These are phyloP conservation scores for Apophysomyces ossiformis DNA, from an alignment of 371 early-diverging fungal genomes.

Conservation along the genomic window DNA sequence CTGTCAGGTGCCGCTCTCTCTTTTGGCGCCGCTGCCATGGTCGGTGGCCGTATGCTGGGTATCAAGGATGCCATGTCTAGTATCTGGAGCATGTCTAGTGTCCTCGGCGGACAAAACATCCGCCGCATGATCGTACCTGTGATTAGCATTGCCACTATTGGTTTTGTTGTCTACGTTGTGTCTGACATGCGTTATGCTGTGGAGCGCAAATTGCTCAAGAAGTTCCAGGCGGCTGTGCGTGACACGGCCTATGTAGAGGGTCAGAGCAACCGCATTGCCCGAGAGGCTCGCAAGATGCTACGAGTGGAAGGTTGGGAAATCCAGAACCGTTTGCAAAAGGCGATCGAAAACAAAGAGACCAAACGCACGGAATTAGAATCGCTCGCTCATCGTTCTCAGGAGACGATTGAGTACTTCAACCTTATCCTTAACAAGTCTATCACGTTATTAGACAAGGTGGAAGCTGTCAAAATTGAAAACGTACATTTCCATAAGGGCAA, in stretches of 20 bases:
- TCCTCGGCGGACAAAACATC: constrained; percentile 40
- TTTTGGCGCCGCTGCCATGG: constrained; percentile 47
- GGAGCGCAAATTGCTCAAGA: constrained; percentile 78
- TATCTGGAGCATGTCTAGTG: constrained; percentile 45
- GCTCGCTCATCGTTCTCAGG: constrained; percentile 61
- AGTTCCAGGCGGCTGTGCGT: constrained; percentile 72
- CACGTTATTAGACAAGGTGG: constrained; percentile 46
- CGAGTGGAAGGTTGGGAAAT: constrained; percentile 87
- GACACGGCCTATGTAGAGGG: constrained; percentile 68
- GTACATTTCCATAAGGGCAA: background rate
- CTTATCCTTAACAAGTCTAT: constrained; percentile 55
- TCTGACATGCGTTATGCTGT: constrained; percentile 85
- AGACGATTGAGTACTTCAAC: constrained; percentile 71
- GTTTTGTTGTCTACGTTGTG: constrained; percentile 77
- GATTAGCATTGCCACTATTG: constrained; percentile 66
- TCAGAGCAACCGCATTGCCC: constrained; percentile 75
- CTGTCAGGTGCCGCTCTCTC: constrained; percentile 51
- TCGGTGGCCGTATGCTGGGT: constrained; percentile 53
- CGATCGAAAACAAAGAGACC: constrained; percentile 77
- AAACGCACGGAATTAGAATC: constrained; percentile 65
- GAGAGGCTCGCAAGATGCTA: constrained; percentile 75
- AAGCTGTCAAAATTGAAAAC: constrained; percentile 34
- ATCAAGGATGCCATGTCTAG: constrained; percentile 50
- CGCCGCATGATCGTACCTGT: constrained; percentile 49
- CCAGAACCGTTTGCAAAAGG: constrained; percentile 80